Conservation (phyloP, 2,329 filamentous ascomycete genomes). For the Colletotrichum viniferum region DNA sequence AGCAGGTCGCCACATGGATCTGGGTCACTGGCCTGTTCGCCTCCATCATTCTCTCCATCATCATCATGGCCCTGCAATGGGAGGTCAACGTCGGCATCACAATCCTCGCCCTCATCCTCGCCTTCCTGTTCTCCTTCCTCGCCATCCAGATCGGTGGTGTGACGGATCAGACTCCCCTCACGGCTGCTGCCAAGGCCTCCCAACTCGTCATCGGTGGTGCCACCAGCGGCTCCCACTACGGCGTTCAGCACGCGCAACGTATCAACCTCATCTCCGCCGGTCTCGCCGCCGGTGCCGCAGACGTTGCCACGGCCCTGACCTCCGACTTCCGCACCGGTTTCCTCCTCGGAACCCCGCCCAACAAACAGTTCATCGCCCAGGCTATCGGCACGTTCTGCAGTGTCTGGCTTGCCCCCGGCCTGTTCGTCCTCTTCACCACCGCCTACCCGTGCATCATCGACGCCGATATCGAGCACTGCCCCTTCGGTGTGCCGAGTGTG, state of each 20-base stretch:
- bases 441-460: slow-evolving; percentile 68
- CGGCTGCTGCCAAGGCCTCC: slow-evolving; percentile 70
- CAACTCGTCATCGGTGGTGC: slow-evolving; percentile 66
- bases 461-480: slow-evolving; percentile 47
- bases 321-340: slow-evolving; percentile 67
- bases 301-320: slow-evolving; percentile 51
- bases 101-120: slow-evolving; percentile 59
- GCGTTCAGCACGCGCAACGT: slow-evolving; percentile 52
- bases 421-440: slow-evolving; percentile 65
- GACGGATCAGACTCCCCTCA: slow-evolving; percentile 68
- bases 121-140: slow-evolving; percentile 66
- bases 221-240: slow-evolving; percentile 54
- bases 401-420: slow-evolving; percentile 63
- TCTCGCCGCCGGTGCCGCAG: slow-evolving; percentile 50
- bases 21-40: slow-evolving; percentile 51
- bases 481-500: slow-evolving; percentile 63
- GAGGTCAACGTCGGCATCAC: slow-evolving; percentile 61
- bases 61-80: slow-evolving; percentile 57
- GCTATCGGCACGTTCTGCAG: slow-evolving; percentile 60
- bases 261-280: slow-evolving; percentile 64
- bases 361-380: slow-evolving; percentile 65
- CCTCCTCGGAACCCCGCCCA: slow-evolving; percentile 62
- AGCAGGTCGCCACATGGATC: slow-evolving; percentile 59
- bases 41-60: slow-evolving; percentile 56
- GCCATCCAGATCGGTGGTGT: slow-evolving; percentile 64